Evolutionary conservation across 352 stramenopile species (phyloP).

Genomic region (Globisporangium spiculum): DNA sequence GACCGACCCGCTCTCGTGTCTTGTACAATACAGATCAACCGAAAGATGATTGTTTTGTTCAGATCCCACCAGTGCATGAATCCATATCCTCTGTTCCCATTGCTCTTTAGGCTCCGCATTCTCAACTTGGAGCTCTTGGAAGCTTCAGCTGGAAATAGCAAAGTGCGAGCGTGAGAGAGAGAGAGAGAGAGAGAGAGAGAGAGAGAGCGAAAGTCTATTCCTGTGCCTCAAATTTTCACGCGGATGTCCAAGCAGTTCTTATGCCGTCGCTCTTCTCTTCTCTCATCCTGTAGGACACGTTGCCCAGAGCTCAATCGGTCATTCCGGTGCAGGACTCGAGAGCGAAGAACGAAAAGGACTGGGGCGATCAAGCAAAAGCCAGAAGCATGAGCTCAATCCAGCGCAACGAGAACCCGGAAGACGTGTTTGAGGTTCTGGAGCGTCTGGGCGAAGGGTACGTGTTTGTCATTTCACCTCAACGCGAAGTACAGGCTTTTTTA

Average conservation of each 20-base stretch:
- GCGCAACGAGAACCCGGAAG: constrained; percentile 61
- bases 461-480: not conserved
- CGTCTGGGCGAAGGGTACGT: constrained; percentile 70
- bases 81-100: too few relatives aligned
- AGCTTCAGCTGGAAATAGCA: not conserved
- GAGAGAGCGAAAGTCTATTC: not conserved
- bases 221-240: not conserved
- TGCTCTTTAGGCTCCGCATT: too few relatives aligned
- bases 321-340: constrained; percentile 4
- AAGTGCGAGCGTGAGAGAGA: not conserved
- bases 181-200: too few relatives aligned
- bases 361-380: not conserved
- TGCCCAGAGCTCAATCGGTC: not conserved
- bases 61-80: too few relatives aligned
- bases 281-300: not conserved
- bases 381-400: constrained; percentile 58
- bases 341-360: not conserved
- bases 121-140: too few relatives aligned
- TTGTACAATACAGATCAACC: constrained; percentile 35
- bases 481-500: not conserved
- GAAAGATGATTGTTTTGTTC: constrained; percentile 1
- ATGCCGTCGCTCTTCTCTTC: not conserved
- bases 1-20: constrained; percentile 13
- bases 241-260: not conserved
- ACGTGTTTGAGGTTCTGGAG: constrained; percentile 73